A percentile compares a stretch with the other conserved stretches of the same genome.
Conservation (phyloP, 2,329 filamentous ascomycete species). For the Claviceps capensis region DNA sequence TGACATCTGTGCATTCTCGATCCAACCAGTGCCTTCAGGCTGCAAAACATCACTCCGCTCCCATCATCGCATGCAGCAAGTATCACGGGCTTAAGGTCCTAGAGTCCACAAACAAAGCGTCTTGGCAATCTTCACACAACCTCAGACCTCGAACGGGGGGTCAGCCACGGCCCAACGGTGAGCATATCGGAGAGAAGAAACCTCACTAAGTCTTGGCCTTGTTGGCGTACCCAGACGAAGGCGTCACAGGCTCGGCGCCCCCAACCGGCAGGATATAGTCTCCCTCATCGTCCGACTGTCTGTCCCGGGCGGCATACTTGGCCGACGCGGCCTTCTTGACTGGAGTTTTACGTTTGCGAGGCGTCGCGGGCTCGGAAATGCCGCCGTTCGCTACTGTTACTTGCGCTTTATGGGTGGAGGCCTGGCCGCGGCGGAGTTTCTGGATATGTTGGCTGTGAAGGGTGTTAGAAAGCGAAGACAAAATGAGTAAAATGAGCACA, state of each 20-base stretch:
- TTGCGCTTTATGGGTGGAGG: conserved; percentile 10
- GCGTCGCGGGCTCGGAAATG: background rate
- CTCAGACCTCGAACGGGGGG: background rate
- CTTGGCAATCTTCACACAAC: no score
- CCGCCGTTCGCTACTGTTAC: conserved; percentile 5
- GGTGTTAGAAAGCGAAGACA: background rate
- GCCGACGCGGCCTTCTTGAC: conserved; percentile 11
- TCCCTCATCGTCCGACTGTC: conserved; percentile 12
- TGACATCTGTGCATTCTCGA: no score
- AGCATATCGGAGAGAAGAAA: background rate
- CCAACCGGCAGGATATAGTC: conserved; percentile 1
- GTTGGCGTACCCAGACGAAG: conserved; percentile 10
- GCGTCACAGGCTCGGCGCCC: background rate
- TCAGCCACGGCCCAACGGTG: background rate
- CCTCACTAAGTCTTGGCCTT: conserved; percentile 2
- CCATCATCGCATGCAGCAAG: background rate
- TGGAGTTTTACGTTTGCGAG: conserved; percentile 19
- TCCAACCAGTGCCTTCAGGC: no score
- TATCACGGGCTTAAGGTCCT: background rate
- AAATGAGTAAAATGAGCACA: no score
- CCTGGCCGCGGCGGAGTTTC: conserved; percentile 26
- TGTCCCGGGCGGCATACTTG: conserved; percentile 7
- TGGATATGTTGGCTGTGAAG: conserved; percentile 30
- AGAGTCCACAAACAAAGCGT: background rate
- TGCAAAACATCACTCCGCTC: no score